phyloP scores from a whole-genome alignment of 2,329 filamentous ascomycete genomes.

The Diaporthe citrichinensis region DNA sequence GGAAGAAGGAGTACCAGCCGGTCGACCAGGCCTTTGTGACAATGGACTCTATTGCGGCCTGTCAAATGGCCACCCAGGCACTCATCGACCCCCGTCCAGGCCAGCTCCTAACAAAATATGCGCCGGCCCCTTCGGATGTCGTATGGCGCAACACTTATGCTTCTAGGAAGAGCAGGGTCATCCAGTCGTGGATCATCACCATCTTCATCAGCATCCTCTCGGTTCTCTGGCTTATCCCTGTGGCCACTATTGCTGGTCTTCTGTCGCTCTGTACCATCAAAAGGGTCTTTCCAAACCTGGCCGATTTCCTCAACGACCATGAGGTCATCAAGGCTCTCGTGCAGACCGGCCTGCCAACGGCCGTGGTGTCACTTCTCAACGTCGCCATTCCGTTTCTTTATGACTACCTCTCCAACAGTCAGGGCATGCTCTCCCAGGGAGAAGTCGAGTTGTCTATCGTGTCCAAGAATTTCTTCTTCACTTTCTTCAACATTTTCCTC shows the following conservation, averaged over 20 bases:
- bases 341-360: conserved; percentile 88
- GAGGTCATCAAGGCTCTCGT: conserved; percentile 81
- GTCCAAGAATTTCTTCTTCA: conserved; percentile 99
- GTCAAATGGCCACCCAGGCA: conserved; percentile 96
- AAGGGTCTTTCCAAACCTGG: conserved; percentile 79
- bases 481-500: conserved; percentile 98
- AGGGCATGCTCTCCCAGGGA: conserved; percentile 95
- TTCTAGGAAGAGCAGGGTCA: conserved; percentile 78
- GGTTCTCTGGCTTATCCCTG: conserved; percentile 88
- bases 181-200: conserved; percentile 88
- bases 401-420: conserved; percentile 89
- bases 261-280: conserved; percentile 86
- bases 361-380: conserved; percentile 88
- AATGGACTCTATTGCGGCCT: conserved; percentile 93
- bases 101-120: conserved; percentile 85
- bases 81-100: conserved; percentile 92
- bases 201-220: conserved; percentile 86
- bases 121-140: conserved; percentile 92
- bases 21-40: conserved; percentile 94
- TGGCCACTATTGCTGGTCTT: conserved; percentile 83
- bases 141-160: conserved; percentile 96
- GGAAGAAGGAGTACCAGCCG: conserved; percentile 81
- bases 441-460: conserved; percentile 96
- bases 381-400: conserved; percentile 94
- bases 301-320: conserved; percentile 76